Evolutionary conservation across 2,329 filamentous ascomycete species (phyloP), one percentile per base, ranked within the genome.

Genomic region (Sporothrix humicola): DNA sequence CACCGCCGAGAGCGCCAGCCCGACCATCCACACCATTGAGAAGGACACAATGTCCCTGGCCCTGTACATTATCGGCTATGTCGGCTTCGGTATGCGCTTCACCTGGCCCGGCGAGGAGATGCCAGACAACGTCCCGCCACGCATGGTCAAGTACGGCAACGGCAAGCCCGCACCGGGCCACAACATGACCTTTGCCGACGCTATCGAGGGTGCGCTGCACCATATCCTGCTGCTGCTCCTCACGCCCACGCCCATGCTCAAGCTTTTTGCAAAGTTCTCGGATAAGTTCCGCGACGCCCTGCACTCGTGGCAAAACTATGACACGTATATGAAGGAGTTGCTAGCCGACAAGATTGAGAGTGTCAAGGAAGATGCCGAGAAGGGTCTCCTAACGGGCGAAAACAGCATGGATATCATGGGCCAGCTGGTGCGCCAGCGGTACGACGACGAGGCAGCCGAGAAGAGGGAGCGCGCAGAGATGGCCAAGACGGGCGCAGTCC

Each of bases 271-370:
- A 13, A 79, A 88, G 8, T 89, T 89, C 0, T 84, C 87, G 76
- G 82, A 87, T 75, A 80, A 81, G 15, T 83, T 88, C 50, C 86
- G 85, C 73, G 80, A 82, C 20, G 87, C 90, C 0, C 82, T 85
- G 31, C 82, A 86, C 71, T 87, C 90, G 2, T 86, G 88, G 72
- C 79, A 81, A 4, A 91, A 94, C 81, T 93, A 91, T 84, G 82
- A 86, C 48, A 85, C 87, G 75, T 94, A 94, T 80, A 90, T 93
- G 87, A 83, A 88, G 63, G 90, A 93, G 78, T 86, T 94, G 59
- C 86, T 93, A 73, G 82, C 88, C 44, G 85, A 87, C 76, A 93
- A 93, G 81, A 80, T 83, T 5, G 82, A 84, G 31, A 84, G 85
- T 52, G 84, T 78, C 1, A 76, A 72, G 10, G 56, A 70, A 26